Percentiles rank a stretch among this genome's conserved stretches.
phyloP scores from a whole-genome alignment of 805 yeast species.

The Wickerhamomyces bovis region DNA sequence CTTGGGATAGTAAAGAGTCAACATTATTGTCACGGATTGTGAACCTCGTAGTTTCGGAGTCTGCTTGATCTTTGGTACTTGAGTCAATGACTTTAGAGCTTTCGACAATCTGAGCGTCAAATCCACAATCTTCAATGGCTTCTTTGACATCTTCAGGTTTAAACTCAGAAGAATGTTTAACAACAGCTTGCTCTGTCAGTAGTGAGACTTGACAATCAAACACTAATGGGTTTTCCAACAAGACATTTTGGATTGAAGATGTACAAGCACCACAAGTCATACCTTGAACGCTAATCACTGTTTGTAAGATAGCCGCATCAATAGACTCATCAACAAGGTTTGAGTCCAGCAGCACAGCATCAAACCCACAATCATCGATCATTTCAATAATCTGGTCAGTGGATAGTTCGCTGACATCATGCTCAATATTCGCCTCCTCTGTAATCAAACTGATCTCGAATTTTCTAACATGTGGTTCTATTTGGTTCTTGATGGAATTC shows the following conservation, averaged over 20 bases:
- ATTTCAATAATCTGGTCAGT: conserved; percentile 36
- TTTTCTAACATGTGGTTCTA: conserved; percentile 40
- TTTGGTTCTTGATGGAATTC: conserved; percentile 51
- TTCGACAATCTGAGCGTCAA: conserved; percentile 40
- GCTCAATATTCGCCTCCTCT: conserved; percentile 59
- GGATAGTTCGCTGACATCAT: conserved; percentile 27
- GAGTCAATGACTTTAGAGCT: background rate
- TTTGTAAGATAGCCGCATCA: background rate
- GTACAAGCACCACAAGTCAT: conserved; percentile 34
- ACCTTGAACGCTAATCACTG: conserved; percentile 13
- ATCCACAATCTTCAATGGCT: conserved; percentile 72
- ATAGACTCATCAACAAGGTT: background rate
- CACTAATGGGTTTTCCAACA: conserved; percentile 47
- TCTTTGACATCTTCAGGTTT: conserved; percentile 34
- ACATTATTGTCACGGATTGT: conserved; percentile 2
- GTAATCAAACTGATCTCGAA: conserved; percentile 71
- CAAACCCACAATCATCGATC: conserved; percentile 76
- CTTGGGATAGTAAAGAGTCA: background rate
- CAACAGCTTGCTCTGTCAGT: conserved; percentile 65
- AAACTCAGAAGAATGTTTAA: conserved; percentile 38
- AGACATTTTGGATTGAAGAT: conserved; percentile 52
- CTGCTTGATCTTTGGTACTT: background rate
- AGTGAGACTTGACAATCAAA: conserved; percentile 56
- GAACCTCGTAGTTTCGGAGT: conserved; percentile 10
- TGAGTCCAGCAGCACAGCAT: conserved; percentile 29